These are phyloP conservation scores for Yamadazyma takamatsuzukensis DNA, from an alignment of 805 yeast species.

Conservation along the genomic window DNA sequence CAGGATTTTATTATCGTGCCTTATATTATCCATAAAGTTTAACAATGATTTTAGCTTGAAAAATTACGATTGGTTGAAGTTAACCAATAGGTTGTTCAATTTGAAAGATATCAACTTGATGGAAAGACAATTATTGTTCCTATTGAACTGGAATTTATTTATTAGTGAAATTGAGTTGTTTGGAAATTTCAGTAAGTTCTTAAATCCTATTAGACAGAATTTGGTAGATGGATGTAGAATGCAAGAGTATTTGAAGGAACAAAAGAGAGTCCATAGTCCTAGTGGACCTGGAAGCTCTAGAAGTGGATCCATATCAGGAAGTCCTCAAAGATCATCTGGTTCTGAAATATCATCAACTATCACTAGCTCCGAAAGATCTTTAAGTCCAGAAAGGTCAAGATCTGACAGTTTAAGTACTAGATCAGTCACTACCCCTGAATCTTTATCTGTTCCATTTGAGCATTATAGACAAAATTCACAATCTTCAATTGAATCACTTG, in stretches of 20 bases:
- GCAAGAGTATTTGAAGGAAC: slow-evolving; percentile 17
- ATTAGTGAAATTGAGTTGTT: slow-evolving; percentile 44
- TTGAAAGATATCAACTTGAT: slow-evolving; percentile 69
- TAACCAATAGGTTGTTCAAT: slow-evolving; percentile 70
- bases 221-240: slow-evolving; percentile 31
- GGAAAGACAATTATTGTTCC: slow-evolving; percentile 71
- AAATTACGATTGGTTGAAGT: slow-evolving; percentile 75
- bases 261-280: slow-evolving; percentile 4
- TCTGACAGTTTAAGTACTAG: not conserved
- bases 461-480: slow-evolving; percentile 15
- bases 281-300: too few species aligned
- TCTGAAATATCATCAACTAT: slow-evolving; percentile 2
- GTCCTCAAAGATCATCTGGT: too few species aligned
- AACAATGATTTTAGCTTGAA: slow-evolving; percentile 78
- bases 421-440: slow-evolving; percentile 3
- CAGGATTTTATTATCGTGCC: slow-evolving; percentile 69
- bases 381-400: slow-evolving; percentile 1
- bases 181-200: slow-evolving; percentile 39
- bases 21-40: slow-evolving; percentile 68
- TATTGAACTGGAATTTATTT: slow-evolving; percentile 67
- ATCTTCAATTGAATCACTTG: slow-evolving; percentile 13
- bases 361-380: slow-evolving; percentile 1
- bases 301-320: too few species aligned
- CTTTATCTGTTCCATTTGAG: slow-evolving; percentile 1
- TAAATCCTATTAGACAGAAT: slow-evolving; percentile 48